Evolutionary conservation across 2,329 filamentous ascomycete genomes (phyloP).

Genomic region (Cladosporium sp.): DNA sequence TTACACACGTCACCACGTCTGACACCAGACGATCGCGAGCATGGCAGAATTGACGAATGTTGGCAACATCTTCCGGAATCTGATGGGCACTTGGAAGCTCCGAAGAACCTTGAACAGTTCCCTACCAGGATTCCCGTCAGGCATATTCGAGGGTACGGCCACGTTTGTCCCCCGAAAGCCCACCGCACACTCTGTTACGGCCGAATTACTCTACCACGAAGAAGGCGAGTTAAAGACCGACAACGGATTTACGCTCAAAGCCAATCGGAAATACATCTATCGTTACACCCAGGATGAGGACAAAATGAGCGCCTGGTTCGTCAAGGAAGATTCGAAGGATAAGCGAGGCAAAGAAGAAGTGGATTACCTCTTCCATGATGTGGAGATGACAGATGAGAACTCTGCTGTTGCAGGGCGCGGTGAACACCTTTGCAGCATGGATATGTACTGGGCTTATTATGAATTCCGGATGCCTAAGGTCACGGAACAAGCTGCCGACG

Average conservation of each 20-base stretch:
- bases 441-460: conserved; percentile 71
- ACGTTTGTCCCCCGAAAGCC: conserved; percentile 36
- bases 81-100: conserved; percentile 38
- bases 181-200: conserved; percentile 30
- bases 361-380: conserved; percentile 73
- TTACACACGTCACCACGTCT: background rate
- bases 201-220: conserved; percentile 38
- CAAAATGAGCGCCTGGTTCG: conserved; percentile 72
- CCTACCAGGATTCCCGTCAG: conserved; percentile 37
- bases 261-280: conserved; percentile 70
- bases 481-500: conserved; percentile 23
- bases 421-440: conserved; percentile 69
- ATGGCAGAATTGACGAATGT: conserved; percentile 19
- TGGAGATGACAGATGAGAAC: conserved; percentile 57
- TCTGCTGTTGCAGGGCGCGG: conserved; percentile 62
- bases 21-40: background rate
- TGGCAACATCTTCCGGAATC: conserved; percentile 34
- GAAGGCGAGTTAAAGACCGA: conserved; percentile 38
- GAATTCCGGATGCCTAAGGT: conserved; percentile 54
- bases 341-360: conserved; percentile 44
- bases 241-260: conserved; percentile 53
- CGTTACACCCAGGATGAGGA: conserved; percentile 66
- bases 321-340: conserved; percentile 62
- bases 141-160: conserved; percentile 38
- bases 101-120: conserved; percentile 34